A percentile compares a stretch with the other conserved stretches of the same genome.
Conservation (phyloP, 2,329 filamentous ascomycete species). For the Pezicula radicicola region DNA sequence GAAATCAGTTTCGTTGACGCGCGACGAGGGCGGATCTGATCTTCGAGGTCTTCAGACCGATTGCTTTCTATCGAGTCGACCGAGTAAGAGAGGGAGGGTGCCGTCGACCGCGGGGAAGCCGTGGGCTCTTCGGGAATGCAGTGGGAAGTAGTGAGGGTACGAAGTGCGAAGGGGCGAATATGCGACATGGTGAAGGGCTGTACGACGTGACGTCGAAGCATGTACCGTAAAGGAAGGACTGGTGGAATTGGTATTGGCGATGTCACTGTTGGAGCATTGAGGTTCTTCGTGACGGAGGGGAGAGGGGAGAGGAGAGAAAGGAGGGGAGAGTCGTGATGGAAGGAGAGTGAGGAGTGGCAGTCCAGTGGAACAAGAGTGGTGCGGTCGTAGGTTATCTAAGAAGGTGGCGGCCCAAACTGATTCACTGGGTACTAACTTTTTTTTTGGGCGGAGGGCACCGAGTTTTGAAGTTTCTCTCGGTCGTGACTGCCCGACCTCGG, state of each 20-base stretch:
- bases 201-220: not conserved
- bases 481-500: not conserved
- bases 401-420: not conserved
- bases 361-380: not conserved
- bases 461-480: not conserved
- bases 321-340: not conserved
- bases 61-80: constrained; percentile 42
- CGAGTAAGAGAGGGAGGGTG: constrained; percentile 61
- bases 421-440: not conserved
- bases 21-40: constrained; percentile 51
- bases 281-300: not conserved
- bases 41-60: constrained; percentile 37
- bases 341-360: not conserved
- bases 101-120: constrained; percentile 43
- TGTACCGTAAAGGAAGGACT: not conserved
- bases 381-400: not conserved
- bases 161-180: constrained; percentile 15
- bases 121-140: constrained; percentile 26
- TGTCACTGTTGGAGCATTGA: not conserved
- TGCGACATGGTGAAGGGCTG: constrained; percentile 19
- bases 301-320: not conserved
- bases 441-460: not conserved
- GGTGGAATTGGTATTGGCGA: not conserved
- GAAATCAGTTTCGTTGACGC: constrained; percentile 68
- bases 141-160: constrained; percentile 25